Evolutionary conservation across 2,329 filamentous ascomycete genomes (phyloP).

Genomic region (Xylariaceae sp.): DNA sequence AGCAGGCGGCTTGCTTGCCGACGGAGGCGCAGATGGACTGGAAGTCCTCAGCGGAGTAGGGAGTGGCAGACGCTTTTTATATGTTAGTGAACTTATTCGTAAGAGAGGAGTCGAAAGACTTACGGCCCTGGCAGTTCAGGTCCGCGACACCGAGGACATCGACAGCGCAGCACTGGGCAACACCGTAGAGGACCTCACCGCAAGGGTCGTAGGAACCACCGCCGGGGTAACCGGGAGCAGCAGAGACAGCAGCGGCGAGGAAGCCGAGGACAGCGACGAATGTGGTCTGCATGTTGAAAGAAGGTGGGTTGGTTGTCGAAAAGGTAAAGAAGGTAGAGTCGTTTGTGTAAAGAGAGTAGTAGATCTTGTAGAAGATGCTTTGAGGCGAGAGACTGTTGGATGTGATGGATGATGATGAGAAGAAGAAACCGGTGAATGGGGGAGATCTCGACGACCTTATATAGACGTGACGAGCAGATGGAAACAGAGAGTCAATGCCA

Average conservation of each 20-base stretch:
- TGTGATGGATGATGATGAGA: conserved; percentile 13
- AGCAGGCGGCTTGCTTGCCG: conserved; percentile 49
- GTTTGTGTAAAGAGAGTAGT: conserved; percentile 9
- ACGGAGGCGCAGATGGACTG: conserved; percentile 37
- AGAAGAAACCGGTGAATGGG: conserved; percentile 1
- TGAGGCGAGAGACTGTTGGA: conserved; percentile 7
- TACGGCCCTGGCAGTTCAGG: conserved; percentile 45
- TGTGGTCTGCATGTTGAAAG: conserved; percentile 29
- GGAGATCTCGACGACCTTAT: conserved; percentile 14
- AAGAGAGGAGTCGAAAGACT: conserved; percentile 6
- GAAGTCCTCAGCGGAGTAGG: conserved; percentile 41
- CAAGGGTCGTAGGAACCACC: conserved; percentile 35
- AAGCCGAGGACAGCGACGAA: conserved; percentile 24
- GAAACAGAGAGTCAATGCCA: neutral
- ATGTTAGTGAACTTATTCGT: neutral
- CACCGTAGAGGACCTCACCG: conserved; percentile 37
- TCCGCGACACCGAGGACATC: conserved; percentile 45
- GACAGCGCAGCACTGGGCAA: conserved; percentile 55
- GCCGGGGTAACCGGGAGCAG: conserved; percentile 12
- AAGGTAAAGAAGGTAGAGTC: neutral
- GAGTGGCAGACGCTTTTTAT: conserved; percentile 32
- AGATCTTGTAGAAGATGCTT: conserved; percentile 4
- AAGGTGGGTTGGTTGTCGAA: conserved; percentile 4
- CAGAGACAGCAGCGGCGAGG: conserved; percentile 25
- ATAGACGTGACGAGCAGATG: conserved; percentile 11